Evolutionary conservation across 257 asterid genomes (phyloP).

Genomic region (Solanum neorickii): DNA sequence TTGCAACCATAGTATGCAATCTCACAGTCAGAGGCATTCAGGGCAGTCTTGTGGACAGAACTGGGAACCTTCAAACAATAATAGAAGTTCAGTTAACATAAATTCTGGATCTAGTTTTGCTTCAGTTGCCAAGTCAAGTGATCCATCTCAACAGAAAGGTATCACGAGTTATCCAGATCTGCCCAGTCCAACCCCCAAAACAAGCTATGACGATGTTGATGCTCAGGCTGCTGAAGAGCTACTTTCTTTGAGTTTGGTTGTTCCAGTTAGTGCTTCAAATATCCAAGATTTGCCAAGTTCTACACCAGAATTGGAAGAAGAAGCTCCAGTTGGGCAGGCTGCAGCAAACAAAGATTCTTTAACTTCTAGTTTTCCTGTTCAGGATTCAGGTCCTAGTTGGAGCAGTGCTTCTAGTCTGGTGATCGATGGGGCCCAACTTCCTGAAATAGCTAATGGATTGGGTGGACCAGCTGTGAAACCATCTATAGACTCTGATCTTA

Average conservation of each 20-base stretch:
- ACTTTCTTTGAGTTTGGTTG: background rate
- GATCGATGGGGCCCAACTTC: background rate
- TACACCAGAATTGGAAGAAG: background rate
- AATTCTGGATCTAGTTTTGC: background rate
- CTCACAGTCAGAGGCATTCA: constrained; percentile 6
- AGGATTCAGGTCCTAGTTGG: constrained; percentile 1
- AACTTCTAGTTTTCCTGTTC: background rate
- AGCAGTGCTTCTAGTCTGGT: constrained; percentile 18
- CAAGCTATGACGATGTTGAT: background rate
- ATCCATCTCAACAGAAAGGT: background rate
- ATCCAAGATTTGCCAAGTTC: background rate
- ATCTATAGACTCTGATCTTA: constrained; percentile 6
- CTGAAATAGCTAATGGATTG: constrained; percentile 29
- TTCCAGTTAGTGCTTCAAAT: background rate
- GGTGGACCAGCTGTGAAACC: constrained; percentile 4
- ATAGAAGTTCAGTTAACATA: background rate
- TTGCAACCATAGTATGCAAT: constrained; percentile 11
- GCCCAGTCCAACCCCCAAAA: background rate
- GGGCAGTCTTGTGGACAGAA: constrained; percentile 33
- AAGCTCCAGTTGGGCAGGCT: background rate
- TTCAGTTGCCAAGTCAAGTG: background rate
- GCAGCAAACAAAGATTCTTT: background rate
- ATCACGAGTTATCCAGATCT: background rate
- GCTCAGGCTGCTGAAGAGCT: constrained; percentile 6
- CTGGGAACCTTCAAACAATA: background rate